Base-by-base conservation (phyloP, 2,329 filamentous ascomycete species). In the Fusarium camptoceras region DNA sequence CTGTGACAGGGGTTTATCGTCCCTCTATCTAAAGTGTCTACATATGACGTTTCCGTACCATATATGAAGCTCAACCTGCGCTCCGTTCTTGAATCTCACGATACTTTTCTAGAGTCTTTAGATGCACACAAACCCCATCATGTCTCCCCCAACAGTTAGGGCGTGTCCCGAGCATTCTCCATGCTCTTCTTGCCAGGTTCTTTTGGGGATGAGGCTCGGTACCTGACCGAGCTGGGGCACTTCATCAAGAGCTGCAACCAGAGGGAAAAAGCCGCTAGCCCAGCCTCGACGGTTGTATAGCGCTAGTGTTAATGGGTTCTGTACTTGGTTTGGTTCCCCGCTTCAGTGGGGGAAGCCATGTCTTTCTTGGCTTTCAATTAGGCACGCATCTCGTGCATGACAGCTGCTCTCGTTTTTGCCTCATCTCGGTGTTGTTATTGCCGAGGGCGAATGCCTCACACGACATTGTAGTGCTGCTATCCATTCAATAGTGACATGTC, bases 191-290 rank as follows among this genome's bases (percentile, higher is more conserved):
- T 71, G 42, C 67, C 67, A 34, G 67, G 67, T 59, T 54, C 55
- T 68, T 62, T 68, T 59, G 53, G 49, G 39, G 46, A 51, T 60
- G 55, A 66, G 51, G 57, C 66, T 75, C 73, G 73, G 73, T 70
- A 74, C 64, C 59, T 75, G 73, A 75, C 73, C 73, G 73, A 75
- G 66, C 71, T 70, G 65, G 68, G 69, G 71, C 70, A 60, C 68
- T 49, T 66, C 55, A 51, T 44, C 48, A 68, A 63, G 54, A 71
- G 57, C 66, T 71, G 70, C 72, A 67, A 63, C 57, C 55, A 70
- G 68, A 59, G 59, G 53, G 47, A 66, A 58, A 60, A 54, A 47
- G 58, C 44, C 59, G 63, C 63, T 59, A 59, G 66, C 66, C 61
- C 53, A 58, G 62, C 59, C 62, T 68, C 60, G 61, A 71, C 70